Conservation (phyloP, 805 yeast genomes). For the Diddensiella transvaalensis region DNA sequence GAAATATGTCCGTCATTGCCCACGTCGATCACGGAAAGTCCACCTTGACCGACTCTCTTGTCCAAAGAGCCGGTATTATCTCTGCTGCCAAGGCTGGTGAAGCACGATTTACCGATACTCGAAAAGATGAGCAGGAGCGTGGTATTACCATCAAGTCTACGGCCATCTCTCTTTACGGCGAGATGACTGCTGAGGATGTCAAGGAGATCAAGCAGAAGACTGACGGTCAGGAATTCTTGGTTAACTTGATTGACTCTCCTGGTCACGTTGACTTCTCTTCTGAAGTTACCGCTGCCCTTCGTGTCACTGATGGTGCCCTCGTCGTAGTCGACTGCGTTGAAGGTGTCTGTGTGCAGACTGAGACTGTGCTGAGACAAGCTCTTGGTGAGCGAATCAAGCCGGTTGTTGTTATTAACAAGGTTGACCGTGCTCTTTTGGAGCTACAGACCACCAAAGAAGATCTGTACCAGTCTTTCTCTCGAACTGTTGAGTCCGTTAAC, state of each 20-base stretch:
- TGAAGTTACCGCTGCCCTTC: constrained; percentile 99
- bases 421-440: constrained; percentile 98
- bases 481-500: constrained; percentile 99
- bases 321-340: constrained; percentile 99
- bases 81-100: constrained; percentile 99
- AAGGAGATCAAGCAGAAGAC: constrained; percentile 88
- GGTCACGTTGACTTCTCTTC: constrained; percentile 99
- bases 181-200: constrained; percentile 79
- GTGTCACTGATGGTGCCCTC: constrained; percentile 99
- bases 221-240: constrained; percentile 89
- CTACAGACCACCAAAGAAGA: constrained; percentile 99
- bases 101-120: constrained; percentile 99
- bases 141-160: constrained; percentile 99
- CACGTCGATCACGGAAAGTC: constrained; percentile 99
- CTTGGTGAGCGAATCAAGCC: constrained; percentile 99
- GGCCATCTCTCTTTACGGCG: constrained; percentile 93
- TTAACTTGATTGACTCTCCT: constrained; percentile 98
- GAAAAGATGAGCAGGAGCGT: constrained; percentile 99
- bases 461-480: constrained; percentile 94
- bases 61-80: constrained; percentile 98
- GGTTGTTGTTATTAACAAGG: constrained; percentile 97
- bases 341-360: constrained; percentile 99
- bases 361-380: constrained; percentile 98
- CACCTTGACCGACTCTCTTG: constrained; percentile 98
- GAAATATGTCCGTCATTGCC: constrained; percentile 99